Evolutionary conservation across 345 rosid species (phyloP).

Genomic region (Luvunga scandens): DNA sequence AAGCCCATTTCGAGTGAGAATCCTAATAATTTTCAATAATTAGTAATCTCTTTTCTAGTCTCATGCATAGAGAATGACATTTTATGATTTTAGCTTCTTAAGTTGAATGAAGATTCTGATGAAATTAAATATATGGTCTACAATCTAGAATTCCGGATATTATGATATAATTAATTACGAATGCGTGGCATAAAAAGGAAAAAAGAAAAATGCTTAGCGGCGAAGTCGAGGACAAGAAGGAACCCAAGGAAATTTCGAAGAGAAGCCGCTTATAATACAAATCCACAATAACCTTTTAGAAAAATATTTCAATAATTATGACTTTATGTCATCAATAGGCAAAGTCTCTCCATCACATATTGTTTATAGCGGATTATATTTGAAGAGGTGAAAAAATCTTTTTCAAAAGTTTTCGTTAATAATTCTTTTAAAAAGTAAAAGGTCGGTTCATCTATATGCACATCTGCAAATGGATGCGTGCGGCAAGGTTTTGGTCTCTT

Average conservation of each 20-base stretch:
- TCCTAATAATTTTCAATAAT: background rate
- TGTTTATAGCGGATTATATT: background rate
- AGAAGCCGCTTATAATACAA: background rate
- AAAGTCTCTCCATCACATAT: slow-evolving; percentile 23
- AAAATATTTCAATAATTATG: background rate
- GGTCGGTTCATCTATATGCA: slow-evolving; percentile 26
- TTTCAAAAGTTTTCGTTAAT: background rate
- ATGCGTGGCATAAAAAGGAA: background rate
- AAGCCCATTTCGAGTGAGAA: background rate
- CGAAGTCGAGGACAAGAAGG: slow-evolving; percentile 24
- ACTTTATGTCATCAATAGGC: slow-evolving; percentile 22
- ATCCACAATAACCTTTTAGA: background rate
- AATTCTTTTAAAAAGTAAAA: slow-evolving; percentile 50
- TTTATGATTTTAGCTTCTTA: background rate
- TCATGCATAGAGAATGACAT: background rate
- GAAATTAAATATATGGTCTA: too few relatives aligned
- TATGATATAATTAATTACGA: background rate
- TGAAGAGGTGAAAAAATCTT: background rate
- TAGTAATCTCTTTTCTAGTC: too few relatives aligned
- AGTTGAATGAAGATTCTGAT: background rate
- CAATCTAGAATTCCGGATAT: background rate
- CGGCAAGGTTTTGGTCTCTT: slow-evolving; percentile 61
- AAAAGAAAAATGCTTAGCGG: slow-evolving; percentile 9
- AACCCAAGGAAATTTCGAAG: background rate
- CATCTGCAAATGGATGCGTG: slow-evolving; percentile 35